Evolutionary conservation across 2,329 filamentous ascomycete genomes (phyloP), one percentile per base, ranked within the genome.

Genomic region (Coleophoma eucalyptorum): DNA sequence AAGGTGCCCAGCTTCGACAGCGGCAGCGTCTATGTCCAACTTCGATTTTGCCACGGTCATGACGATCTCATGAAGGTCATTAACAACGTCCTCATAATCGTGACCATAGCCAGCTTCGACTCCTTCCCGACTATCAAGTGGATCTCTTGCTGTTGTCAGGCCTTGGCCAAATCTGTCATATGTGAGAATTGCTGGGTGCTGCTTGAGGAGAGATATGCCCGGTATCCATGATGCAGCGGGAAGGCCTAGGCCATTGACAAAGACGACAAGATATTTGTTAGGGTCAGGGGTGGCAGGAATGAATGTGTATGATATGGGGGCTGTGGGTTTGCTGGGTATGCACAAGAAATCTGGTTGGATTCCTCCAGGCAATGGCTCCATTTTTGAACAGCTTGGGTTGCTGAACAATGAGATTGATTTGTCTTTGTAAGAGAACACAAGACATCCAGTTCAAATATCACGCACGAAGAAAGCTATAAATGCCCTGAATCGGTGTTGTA

Each of bases 121-220:
- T 31, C 59, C 62, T 43, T 48, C 52, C 2, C 57, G 49, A 35
- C 38, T 55, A 48, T 65, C 64, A 11, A 62, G 16, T 8, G 62
- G 59, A 49, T 64, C 61, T 19, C 55, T 48, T 19, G 54, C 43
- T 10, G 55, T 62, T 3, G 59, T 61, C 3, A 55, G 49, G 2
- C 62, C 62, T 52, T 64, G 62, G 2, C 60, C 59, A 46, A 55
- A 63, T 52, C 53, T 62, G 48, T 69, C 66, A 38, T 66, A 69
- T 2, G 65, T 67, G 12, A 69, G 50, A 15, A 68, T 61, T 48
- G 61, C 58, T 63, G 43, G 54, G 55, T 3, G 55, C 34, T 50
- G 46, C 35, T 48, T 53, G 16, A 67, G 35, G 13, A 59, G 50
- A 21, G 61, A 55, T 32, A 68, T 67, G 20, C 54, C 48, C 18